Percentiles rank a stretch among this genome's conserved stretches.
These are phyloP conservation scores for Hymenoscyphus occultus DNA, from an alignment of 2,329 filamentous ascomycete species.

Conservation along the genomic window DNA sequence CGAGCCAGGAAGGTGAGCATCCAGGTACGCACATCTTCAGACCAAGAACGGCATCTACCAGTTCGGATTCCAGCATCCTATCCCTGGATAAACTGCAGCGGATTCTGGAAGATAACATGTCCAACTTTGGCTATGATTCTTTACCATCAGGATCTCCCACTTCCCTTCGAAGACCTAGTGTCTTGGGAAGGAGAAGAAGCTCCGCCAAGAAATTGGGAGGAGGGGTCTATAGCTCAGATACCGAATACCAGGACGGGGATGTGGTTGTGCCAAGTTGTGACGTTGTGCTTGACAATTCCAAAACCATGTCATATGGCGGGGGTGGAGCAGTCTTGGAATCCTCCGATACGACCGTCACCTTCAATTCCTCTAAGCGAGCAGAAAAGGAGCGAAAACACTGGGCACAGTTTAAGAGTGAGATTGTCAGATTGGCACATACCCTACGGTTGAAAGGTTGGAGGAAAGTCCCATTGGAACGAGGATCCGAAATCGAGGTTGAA, in stretches of 20 bases:
- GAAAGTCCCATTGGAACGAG: conserved; percentile 69
- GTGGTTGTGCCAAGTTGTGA: conserved; percentile 81
- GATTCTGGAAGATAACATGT: conserved; percentile 69
- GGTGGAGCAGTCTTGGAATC: conserved; percentile 46
- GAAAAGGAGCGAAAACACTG: conserved; percentile 74
- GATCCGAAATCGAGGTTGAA: conserved; percentile 66
- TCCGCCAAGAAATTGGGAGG: conserved; percentile 30
- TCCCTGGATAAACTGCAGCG: conserved; percentile 78
- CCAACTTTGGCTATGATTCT: conserved; percentile 34
- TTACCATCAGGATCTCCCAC: neutral
- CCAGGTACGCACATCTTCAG: conserved; percentile 19
- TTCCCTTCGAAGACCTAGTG: conserved; percentile 18
- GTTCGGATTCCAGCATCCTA: conserved; percentile 65
- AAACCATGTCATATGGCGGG: conserved; percentile 74
- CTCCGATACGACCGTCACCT: conserved; percentile 40
- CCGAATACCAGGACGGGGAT: conserved; percentile 80
- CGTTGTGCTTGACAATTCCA: conserved; percentile 82
- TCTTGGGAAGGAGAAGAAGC: conserved; percentile 16
- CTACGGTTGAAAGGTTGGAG: conserved; percentile 90
- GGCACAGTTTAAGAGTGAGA: conserved; percentile 87
- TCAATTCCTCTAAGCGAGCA: conserved; percentile 45
- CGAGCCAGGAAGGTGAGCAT: conserved; percentile 11
- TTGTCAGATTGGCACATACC: conserved; percentile 85
- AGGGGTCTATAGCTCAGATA: conserved; percentile 69
- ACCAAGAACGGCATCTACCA: conserved; percentile 52